Conservation (phyloP, 495 filamentous ascomycete species). For the Aspergillus affinis region DNA sequence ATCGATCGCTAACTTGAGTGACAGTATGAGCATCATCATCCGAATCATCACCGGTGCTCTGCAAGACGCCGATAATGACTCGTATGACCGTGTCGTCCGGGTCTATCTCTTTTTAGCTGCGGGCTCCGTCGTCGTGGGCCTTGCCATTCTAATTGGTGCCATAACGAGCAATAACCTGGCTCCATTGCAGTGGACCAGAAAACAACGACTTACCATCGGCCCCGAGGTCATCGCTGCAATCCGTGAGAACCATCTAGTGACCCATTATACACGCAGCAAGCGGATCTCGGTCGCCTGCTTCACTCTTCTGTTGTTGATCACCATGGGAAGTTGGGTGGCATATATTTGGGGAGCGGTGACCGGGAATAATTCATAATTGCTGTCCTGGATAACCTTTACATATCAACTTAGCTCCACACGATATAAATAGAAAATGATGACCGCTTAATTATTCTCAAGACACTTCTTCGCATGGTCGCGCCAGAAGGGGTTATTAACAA, state of each 20-base stretch:
- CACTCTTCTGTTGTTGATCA: slow-evolving; percentile 26
- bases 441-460: too few relatives aligned
- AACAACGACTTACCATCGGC: slow-evolving; percentile 34
- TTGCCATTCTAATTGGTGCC: slow-evolving; percentile 28
- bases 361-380: slow-evolving; percentile 30
- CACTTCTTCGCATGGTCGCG: too few relatives aligned
- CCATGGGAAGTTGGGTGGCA: slow-evolving; percentile 38
- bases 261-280: slow-evolving; percentile 21
- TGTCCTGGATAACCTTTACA: background rate
- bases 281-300: slow-evolving; percentile 34
- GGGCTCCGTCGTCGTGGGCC: slow-evolving; percentile 29
- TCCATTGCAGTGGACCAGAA: slow-evolving; percentile 43
- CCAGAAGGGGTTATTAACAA: too few relatives aligned
- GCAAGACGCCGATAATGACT: slow-evolving; percentile 42
- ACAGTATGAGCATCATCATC: slow-evolving; percentile 46
- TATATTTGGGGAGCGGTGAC: slow-evolving; percentile 48
- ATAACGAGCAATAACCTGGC: slow-evolving; percentile 26
- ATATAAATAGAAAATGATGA: background rate
- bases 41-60: slow-evolving; percentile 44
- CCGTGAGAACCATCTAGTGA: slow-evolving; percentile 27
- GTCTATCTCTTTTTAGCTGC: slow-evolving; percentile 42
- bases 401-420: background rate
- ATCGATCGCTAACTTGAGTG: slow-evolving; percentile 5
- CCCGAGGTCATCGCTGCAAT: slow-evolving; percentile 28
- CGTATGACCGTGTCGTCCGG: slow-evolving; percentile 39